Conservation (phyloP, 345 rosid species). For the Crucihimalaya himalaica region DNA sequence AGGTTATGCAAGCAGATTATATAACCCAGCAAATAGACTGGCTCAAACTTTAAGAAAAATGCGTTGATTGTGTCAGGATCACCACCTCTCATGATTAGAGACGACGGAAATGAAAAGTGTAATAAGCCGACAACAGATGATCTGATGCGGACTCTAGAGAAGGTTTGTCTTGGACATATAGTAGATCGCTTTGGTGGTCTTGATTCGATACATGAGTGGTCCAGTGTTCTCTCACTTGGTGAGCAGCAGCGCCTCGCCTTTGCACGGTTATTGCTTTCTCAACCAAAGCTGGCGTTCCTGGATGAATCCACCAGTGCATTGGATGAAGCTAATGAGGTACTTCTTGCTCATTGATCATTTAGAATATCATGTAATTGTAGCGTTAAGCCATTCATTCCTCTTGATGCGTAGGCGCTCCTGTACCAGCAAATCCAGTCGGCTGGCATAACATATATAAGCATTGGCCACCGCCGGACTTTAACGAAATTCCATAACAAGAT, state of each 20-base stretch:
- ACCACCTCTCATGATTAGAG: conserved; percentile 49
- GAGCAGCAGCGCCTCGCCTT: conserved; percentile 97
- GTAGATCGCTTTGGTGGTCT: conserved; percentile 68
- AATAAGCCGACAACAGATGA: conserved; percentile 68
- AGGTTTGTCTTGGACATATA: conserved; percentile 73
- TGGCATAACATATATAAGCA: conserved; percentile 79
- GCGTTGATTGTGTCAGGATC: conserved; percentile 43
- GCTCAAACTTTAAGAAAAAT: conserved; percentile 11
- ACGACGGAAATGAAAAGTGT: conserved; percentile 37
- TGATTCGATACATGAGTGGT: conserved; percentile 79
- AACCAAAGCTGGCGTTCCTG: conserved; percentile 76
- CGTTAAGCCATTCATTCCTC: background rate
- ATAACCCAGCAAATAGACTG: background rate
- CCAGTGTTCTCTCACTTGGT: conserved; percentile 94
- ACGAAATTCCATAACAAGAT: conserved; percentile 55
- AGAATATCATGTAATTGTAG: background rate
- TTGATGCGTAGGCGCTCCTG: conserved; percentile 56
- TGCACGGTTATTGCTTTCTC: conserved; percentile 79
- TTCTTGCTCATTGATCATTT: conserved; percentile 3
- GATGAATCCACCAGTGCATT: conserved; percentile 97
- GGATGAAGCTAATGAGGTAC: conserved; percentile 92
- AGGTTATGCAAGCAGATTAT: conserved; percentile 12
- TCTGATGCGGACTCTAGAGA: conserved; percentile 58
- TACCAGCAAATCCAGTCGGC: conserved; percentile 72
- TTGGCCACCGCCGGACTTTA: conserved; percentile 83